Percentiles rank a stretch among this genome's conserved stretches.
These are phyloP conservation scores for Tulasnella calospora DNA, from an alignment of 768 basidiomycete species.

Conservation along the genomic window DNA sequence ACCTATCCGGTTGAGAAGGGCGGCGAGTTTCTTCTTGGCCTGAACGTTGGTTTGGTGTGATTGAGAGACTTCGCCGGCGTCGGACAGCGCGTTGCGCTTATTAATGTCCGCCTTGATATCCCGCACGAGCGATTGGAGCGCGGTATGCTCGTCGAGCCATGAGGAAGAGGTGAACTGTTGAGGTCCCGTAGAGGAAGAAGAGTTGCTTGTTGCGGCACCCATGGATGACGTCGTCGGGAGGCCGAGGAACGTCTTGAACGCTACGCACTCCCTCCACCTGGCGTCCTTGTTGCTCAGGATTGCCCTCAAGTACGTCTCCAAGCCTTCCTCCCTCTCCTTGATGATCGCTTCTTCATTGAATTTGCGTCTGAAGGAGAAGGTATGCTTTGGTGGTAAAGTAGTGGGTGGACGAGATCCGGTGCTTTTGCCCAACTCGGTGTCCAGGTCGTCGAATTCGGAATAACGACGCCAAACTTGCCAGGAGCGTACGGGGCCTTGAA, in stretches of 20 bases:
- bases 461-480: slow-evolving; percentile 95
- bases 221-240: slow-evolving; percentile 45
- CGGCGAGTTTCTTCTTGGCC: slow-evolving; percentile 80
- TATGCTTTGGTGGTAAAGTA: slow-evolving; percentile 79
- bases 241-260: slow-evolving; percentile 83
- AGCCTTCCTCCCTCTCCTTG: slow-evolving; percentile 68
- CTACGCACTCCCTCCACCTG: slow-evolving; percentile 71
- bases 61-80: slow-evolving; percentile 63
- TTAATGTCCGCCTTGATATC: slow-evolving; percentile 82
- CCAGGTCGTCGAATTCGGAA: slow-evolving; percentile 87
- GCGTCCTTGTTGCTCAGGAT: slow-evolving; percentile 78
- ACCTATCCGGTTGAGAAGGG: slow-evolving; percentile 67
- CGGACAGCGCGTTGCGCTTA: slow-evolving; percentile 77
- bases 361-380: slow-evolving; percentile 56
- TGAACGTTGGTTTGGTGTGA: slow-evolving; percentile 77
- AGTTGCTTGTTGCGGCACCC: slow-evolving; percentile 41
- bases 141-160: slow-evolving; percentile 87
- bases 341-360: slow-evolving; percentile 49
- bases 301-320: slow-evolving; percentile 81
- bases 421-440: slow-evolving; percentile 74
- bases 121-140: slow-evolving; percentile 69
- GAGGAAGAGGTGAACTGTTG: slow-evolving; percentile 64
- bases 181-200: slow-evolving; percentile 28
- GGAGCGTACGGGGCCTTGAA: slow-evolving; percentile 82
- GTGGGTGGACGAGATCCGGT: slow-evolving; percentile 74